Evolutionary conservation across 1,139 yeast genomes (phyloP).

Genomic region (Yamadazyma diddensiae): DNA sequence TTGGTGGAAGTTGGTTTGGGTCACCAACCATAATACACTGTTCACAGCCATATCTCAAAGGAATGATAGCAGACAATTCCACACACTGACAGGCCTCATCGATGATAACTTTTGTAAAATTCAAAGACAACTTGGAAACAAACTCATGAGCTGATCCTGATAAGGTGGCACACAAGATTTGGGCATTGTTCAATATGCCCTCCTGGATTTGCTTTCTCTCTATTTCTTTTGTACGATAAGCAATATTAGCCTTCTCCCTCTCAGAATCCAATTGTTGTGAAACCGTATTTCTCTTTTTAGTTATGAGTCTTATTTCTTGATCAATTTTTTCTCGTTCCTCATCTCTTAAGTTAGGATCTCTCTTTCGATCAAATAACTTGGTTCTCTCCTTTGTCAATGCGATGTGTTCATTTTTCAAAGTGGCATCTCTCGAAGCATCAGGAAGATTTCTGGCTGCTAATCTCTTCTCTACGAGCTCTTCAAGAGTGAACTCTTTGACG

Average conservation of each 20-base stretch:
- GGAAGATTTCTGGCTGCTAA: slow-evolving; percentile 42
- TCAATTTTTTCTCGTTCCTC: slow-evolving; percentile 46
- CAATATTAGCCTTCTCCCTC: slow-evolving; percentile 68
- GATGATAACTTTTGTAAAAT: slow-evolving; percentile 89
- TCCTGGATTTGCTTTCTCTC: slow-evolving; percentile 75
- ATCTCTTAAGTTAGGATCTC: slow-evolving; percentile 30
- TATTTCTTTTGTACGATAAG: slow-evolving; percentile 71
- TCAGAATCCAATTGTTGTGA: slow-evolving; percentile 77
- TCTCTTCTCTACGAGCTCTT: slow-evolving; percentile 75
- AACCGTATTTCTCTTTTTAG: slow-evolving; percentile 59
- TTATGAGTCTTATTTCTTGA: slow-evolving; percentile 50
- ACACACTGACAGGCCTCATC: slow-evolving; percentile 99
- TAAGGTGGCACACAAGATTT: slow-evolving; percentile 85
- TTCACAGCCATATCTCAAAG: slow-evolving; percentile 86
- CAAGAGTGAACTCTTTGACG: slow-evolving; percentile 81
- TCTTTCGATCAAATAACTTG: slow-evolving; percentile 38
- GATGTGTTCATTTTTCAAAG: slow-evolving; percentile 51
- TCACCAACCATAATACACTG: slow-evolving; percentile 98
- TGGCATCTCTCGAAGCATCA: slow-evolving; percentile 39
- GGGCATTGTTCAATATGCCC: slow-evolving; percentile 70
- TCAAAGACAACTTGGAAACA: slow-evolving; percentile 67
- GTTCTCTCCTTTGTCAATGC: slow-evolving; percentile 53
- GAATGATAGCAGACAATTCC: slow-evolving; percentile 88
- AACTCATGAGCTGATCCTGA: slow-evolving; percentile 95
- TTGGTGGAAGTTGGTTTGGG: slow-evolving; percentile 97